phyloP scores from a whole-genome alignment of 768 basidiomycete species.

The Rhodotorula diobovata region DNA sequence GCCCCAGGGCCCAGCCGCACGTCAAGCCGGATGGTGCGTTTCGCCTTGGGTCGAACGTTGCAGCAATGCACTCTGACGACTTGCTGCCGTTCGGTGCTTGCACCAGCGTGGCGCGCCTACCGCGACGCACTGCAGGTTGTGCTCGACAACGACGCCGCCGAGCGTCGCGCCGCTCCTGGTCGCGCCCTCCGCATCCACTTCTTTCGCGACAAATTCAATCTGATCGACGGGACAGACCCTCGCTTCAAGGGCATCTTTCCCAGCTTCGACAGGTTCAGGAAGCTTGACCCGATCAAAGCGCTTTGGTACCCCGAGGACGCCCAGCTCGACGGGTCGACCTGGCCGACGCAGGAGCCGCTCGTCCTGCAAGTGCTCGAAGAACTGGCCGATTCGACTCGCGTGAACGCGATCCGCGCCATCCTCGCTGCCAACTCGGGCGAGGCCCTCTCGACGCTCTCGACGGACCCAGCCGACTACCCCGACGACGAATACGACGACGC shows the following conservation, averaged over 20 bases:
- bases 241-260: neutral
- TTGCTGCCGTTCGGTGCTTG: too few species aligned
- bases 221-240: too few species aligned
- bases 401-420: neutral
- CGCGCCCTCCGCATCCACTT: neutral
- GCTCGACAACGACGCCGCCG: too few species aligned
- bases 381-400: neutral
- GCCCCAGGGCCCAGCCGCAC: too few species aligned
- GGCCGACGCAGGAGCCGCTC: neutral
- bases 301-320: neutral
- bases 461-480: neutral
- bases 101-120: too few species aligned
- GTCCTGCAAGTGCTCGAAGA: neutral
- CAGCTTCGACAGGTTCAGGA: neutral
- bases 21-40: too few species aligned
- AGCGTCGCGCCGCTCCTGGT: neutral
- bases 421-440: neutral
- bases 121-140: too few species aligned
- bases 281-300: neutral
- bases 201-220: neutral
- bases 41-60: too few species aligned
- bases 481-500: neutral
- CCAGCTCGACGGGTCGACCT: neutral
- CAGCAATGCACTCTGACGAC: too few species aligned
- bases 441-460: neutral